phyloP scores from a whole-genome alignment of 257 asterid genomes.

The Nicotiana noctiflora region DNA sequence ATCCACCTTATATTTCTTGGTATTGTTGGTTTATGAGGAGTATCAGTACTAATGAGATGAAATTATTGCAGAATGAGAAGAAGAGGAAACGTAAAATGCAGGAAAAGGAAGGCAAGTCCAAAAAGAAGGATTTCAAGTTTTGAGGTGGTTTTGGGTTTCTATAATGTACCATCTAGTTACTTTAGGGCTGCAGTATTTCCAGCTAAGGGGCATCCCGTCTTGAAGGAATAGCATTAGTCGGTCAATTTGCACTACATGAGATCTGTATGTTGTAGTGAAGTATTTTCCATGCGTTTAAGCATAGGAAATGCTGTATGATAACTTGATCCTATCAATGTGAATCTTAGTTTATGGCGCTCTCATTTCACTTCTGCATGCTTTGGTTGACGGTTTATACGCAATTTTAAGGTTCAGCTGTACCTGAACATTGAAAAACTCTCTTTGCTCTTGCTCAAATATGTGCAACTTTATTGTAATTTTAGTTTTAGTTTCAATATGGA shows the following conservation, averaged over 20 bases:
- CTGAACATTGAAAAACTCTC: background rate
- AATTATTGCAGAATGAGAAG: conserved; percentile 60
- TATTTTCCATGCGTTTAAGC: background rate
- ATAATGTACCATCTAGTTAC: background rate
- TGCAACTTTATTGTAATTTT: background rate
- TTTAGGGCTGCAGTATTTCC: background rate
- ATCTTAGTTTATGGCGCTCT: background rate
- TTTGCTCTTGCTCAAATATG: background rate
- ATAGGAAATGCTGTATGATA: background rate
- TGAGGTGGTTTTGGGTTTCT: conserved; percentile 8
- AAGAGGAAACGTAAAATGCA: conserved; percentile 92
- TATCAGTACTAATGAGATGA: conserved; percentile 3
- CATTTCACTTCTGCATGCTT: background rate
- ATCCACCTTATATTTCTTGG: background rate
- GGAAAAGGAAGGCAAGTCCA: conserved; percentile 79
- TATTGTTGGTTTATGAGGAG: background rate
- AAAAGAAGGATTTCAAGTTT: conserved; percentile 93
- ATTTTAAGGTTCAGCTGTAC: background rate
- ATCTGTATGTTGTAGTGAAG: conserved; percentile 4
- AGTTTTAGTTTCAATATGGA: background rate
- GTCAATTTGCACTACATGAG: background rate
- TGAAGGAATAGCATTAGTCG: background rate
- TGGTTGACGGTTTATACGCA: background rate
- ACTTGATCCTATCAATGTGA: background rate
- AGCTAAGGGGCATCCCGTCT: background rate